A percentile compares a stretch with the other conserved stretches of the same genome.
These are phyloP conservation scores for Beauveria pseudobassiana DNA, from an alignment of 2,329 filamentous ascomycete species.

Conservation along the genomic window DNA sequence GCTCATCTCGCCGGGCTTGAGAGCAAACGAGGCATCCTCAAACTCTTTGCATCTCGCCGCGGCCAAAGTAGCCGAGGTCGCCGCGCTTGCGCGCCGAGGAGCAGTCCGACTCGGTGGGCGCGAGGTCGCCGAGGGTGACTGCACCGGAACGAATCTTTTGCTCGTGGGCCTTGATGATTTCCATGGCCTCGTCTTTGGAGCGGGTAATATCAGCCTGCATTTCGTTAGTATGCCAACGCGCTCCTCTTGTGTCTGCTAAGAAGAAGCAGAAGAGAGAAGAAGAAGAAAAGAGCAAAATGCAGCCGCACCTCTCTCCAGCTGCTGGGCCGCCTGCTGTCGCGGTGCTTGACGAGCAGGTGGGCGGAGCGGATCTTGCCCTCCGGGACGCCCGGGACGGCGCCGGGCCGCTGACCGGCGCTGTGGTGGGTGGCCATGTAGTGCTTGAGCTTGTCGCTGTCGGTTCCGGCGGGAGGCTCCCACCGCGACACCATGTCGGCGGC, in stretches of 20 bases:
- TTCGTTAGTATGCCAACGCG: neutral
- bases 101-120: constrained; percentile 86
- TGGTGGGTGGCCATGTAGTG: constrained; percentile 87
- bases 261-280: neutral
- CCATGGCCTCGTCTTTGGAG: constrained; percentile 75
- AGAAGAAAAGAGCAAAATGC: neutral
- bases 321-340: constrained; percentile 75
- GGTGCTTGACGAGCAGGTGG: constrained; percentile 91
- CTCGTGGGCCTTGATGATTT: constrained; percentile 70
- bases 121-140: constrained; percentile 71
- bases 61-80: constrained; percentile 90
- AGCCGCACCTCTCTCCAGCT: constrained; percentile 74
- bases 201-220: constrained; percentile 70
- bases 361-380: constrained; percentile 88
- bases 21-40: constrained; percentile 88
- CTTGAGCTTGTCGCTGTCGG: constrained; percentile 89
- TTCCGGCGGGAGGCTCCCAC: constrained; percentile 87
- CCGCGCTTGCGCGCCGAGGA: constrained; percentile 90
- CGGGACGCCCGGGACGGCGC: constrained; percentile 33
- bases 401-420: constrained; percentile 43
- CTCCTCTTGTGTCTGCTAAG: neutral
- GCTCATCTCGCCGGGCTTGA: constrained; percentile 82
- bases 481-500: constrained; percentile 75
- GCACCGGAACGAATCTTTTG: constrained; percentile 64
- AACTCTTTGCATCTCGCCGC: constrained; percentile 98